Evolutionary conservation across 176 grass and related monocot species (phyloP).

Genomic region (Tillandsia leiboldiana): DNA sequence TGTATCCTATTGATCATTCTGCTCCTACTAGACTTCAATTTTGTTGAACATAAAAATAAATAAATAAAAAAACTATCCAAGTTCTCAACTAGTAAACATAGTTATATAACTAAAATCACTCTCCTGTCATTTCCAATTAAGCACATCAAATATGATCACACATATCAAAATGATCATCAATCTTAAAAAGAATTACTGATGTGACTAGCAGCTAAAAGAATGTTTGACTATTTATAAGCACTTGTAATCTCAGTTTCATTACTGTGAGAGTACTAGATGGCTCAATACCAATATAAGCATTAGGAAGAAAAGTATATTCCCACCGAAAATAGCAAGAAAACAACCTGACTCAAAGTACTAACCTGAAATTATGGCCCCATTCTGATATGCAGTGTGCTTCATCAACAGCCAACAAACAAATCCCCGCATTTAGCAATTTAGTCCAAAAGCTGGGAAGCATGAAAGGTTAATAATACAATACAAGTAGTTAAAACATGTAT

Average conservation of each 20-base stretch:
- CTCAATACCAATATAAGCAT: neutral
- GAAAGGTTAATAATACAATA: neutral
- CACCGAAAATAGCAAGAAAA: conserved; percentile 7
- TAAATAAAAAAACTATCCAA: too few species aligned
- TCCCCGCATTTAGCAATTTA: conserved; percentile 57
- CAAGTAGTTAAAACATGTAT: neutral
- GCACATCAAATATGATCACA: too few species aligned
- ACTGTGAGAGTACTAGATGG: neutral
- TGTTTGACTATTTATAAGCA: too few species aligned
- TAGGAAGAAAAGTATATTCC: neutral
- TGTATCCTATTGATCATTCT: too few species aligned
- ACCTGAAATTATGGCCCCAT: conserved; percentile 99
- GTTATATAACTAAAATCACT: too few species aligned
- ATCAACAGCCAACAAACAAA: conserved; percentile 86
- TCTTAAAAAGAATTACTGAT: too few species aligned
- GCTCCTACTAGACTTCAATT: too few species aligned
- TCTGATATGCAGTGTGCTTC: conserved; percentile 98
- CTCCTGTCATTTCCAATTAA: too few species aligned
- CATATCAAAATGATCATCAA: too few species aligned
- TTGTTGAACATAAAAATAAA: too few species aligned
- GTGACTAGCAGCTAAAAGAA: too few species aligned
- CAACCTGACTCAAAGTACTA: conserved; percentile 10
- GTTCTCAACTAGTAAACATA: neutral
- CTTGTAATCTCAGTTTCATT: too few species aligned
- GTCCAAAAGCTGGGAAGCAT: conserved; percentile 63